Conservation (phyloP, 371 early-diverging fungal genomes). For the Parasitella parasitica region DNA sequence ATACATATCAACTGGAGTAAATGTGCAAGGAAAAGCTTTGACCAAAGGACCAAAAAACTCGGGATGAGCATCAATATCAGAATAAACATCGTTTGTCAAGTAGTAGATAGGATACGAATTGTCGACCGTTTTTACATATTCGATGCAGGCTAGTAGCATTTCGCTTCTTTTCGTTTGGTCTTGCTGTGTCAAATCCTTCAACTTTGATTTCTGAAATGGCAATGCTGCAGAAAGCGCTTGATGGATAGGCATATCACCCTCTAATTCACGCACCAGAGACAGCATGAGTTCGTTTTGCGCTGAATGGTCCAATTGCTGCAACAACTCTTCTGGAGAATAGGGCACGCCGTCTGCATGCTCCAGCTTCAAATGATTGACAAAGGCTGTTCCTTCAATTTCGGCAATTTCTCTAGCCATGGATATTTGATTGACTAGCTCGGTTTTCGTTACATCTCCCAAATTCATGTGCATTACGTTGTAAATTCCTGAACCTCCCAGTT, state of each 20-base stretch:
- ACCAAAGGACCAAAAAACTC: conserved; percentile 18
- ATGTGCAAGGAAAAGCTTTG: conserved; percentile 28
- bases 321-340: neutral
- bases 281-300: conserved; percentile 15
- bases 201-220: conserved; percentile 19
- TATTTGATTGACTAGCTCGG: conserved; percentile 15
- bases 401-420: neutral
- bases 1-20: conserved; percentile 25
- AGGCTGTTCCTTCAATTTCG: conserved; percentile 6
- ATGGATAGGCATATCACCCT: conserved; percentile 33
- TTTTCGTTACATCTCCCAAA: conserved; percentile 10
- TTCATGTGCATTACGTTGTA: conserved; percentile 31
- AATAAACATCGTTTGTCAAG: conserved; percentile 20
- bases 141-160: conserved; percentile 25
- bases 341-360: neutral
- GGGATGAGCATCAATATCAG: conserved; percentile 1
- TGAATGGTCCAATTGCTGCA: neutral
- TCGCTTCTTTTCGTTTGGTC: neutral
- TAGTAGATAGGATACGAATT: conserved; percentile 24
- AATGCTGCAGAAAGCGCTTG: conserved; percentile 30
- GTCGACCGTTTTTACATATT: conserved; percentile 21
- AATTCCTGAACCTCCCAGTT: conserved; percentile 24
- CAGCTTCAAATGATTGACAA: neutral
- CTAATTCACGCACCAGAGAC: conserved; percentile 22
- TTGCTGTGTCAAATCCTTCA: neutral